These are phyloP conservation scores for Pyrus pyrifolia DNA, from an alignment of 306 rosid genomes.

Conservation along the genomic window DNA sequence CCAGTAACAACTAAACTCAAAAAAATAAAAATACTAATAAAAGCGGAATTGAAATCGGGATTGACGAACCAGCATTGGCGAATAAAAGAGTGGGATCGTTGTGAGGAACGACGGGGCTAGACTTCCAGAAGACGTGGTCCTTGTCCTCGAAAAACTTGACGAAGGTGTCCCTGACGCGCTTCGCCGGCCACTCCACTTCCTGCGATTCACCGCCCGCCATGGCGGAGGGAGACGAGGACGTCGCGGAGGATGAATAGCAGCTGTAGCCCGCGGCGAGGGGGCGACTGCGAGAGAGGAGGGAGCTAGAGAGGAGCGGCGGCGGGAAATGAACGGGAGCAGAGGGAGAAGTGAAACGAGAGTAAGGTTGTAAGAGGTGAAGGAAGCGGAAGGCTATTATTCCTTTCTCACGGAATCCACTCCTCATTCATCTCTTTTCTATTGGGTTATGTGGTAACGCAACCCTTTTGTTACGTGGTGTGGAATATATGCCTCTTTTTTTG, in stretches of 20 bases:
- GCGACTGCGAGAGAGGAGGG: neutral
- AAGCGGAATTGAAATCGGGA: neutral
- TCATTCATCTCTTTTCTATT: constrained; percentile 9
- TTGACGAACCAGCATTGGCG: constrained; percentile 68
- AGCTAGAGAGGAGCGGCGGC: constrained; percentile 20
- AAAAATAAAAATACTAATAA: neutral
- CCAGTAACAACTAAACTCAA: neutral
- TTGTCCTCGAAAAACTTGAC: constrained; percentile 47
- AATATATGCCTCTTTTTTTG: neutral
- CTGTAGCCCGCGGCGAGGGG: neutral
- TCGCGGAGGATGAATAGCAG: neutral
- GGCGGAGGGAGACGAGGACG: constrained; percentile 3
- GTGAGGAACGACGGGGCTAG: constrained; percentile 89
- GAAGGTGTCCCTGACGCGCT: constrained; percentile 38
- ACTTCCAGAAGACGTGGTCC: constrained; percentile 47
- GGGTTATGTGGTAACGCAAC: neutral
- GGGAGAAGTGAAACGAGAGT: neutral
- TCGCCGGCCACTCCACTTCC: constrained; percentile 43
- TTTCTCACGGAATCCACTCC: constrained; percentile 17
- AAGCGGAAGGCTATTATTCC: constrained; percentile 4
- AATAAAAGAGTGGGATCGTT: constrained; percentile 90
- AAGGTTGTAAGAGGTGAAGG: neutral
- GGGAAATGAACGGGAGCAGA: neutral
- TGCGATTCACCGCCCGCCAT: constrained; percentile 22
- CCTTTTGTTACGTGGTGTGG: neutral